Percentiles rank a stretch among this genome's conserved stretches.
Conservation (phyloP, 495 filamentous ascomycete genomes). For the Aspergillus haitiensis region DNA sequence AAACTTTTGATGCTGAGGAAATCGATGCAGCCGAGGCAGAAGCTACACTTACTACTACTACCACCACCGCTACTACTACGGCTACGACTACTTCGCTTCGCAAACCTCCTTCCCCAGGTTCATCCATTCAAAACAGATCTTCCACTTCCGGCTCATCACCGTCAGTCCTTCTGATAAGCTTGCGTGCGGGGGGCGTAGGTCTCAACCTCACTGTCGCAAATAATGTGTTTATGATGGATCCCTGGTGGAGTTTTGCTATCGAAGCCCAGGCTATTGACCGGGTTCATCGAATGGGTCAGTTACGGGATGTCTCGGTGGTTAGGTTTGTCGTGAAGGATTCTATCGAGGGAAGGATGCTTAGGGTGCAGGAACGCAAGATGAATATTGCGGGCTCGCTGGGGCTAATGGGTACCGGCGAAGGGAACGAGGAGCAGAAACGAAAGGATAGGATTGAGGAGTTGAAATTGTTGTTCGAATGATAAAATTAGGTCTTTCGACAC, state of each 20-base stretch:
- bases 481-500: background rate
- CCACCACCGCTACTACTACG: too few species aligned
- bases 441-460: constrained; percentile 91
- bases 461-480: constrained; percentile 78
- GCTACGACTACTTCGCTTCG: background rate
- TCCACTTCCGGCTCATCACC: constrained; percentile 21
- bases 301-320: constrained; percentile 77
- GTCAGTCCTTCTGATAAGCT: constrained; percentile 72
- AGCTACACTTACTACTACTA: background rate
- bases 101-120: background rate
- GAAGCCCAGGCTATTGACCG: constrained; percentile 98
- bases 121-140: constrained; percentile 31
- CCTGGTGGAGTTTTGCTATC: constrained; percentile 98
- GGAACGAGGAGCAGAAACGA: constrained; percentile 90
- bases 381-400: constrained; percentile 84
- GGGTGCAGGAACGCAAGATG: constrained; percentile 90
- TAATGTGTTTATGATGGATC: constrained; percentile 97
- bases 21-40: constrained; percentile 30
- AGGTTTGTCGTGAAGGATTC: constrained; percentile 87
- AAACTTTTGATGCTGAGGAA: constrained; percentile 42
- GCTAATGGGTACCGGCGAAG: constrained; percentile 60
- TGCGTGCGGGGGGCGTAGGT: constrained; percentile 90
- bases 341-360: constrained; percentile 93
- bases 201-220: constrained; percentile 87
- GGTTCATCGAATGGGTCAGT: constrained; percentile 98